These are phyloP conservation scores for Blastomyces percursus DNA, from an alignment of 2,329 filamentous ascomycete species.

Conservation along the genomic window DNA sequence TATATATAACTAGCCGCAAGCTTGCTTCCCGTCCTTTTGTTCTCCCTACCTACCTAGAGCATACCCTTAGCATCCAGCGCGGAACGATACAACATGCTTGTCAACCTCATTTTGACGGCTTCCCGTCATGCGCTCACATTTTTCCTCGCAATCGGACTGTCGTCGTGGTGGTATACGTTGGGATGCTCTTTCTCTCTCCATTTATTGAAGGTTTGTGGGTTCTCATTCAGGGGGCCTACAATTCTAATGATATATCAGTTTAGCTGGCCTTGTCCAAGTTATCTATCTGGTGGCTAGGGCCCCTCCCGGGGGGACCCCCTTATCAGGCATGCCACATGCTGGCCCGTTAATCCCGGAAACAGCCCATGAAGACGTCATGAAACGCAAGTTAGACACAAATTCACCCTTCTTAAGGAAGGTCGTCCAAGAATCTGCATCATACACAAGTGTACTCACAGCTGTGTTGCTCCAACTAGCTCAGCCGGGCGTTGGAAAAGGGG, in stretches of 20 bases:
- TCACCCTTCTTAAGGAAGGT: not conserved
- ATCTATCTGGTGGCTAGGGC: not conserved
- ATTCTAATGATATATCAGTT: not conserved
- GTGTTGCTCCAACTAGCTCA: conserved; percentile 22
- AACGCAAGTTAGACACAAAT: not conserved
- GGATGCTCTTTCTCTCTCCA: not conserved
- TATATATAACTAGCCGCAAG: not conserved
- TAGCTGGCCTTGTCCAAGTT: not conserved
- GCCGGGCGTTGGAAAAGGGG: conserved; percentile 19
- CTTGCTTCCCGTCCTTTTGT: not conserved
- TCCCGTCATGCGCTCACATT: not conserved
- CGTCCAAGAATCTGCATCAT: not conserved
- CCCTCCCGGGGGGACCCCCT: not conserved
- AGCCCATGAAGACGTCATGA: not conserved
- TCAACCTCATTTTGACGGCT: not conserved
- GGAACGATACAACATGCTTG: not conserved
- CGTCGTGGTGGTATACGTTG: not conserved
- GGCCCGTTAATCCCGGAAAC: not conserved
- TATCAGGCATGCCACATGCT: not conserved
- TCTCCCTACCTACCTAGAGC: not conserved
- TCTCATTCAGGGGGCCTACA: not conserved
- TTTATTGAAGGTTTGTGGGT: not conserved
- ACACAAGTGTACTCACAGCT: conserved; percentile 10
- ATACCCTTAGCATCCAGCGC: not conserved
- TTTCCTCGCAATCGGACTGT: not conserved